phyloP scores from a whole-genome alignment of 1,284 basidiomycete genomes.

The Heterobasidion occidentale region DNA sequence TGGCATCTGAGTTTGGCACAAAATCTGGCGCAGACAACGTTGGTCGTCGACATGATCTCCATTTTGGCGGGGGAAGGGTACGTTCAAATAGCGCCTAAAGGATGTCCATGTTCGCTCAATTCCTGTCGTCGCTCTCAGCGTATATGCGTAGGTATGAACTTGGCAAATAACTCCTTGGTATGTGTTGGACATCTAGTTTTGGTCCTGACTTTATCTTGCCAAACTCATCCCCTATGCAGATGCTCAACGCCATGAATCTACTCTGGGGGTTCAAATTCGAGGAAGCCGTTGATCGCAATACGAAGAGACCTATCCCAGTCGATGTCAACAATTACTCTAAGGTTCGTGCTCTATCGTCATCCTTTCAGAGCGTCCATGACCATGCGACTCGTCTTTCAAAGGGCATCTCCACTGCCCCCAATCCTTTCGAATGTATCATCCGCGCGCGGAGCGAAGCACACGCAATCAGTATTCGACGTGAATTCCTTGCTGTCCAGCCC shows the following conservation, averaged over 20 bases:
- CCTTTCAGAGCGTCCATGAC: neutral
- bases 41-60: neutral
- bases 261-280: conserved; percentile 9
- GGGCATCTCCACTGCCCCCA: neutral
- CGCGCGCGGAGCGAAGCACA: neutral
- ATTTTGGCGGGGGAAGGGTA: neutral
- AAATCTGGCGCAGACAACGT: neutral
- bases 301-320: neutral
- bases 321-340: conserved; percentile 1
- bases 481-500: neutral
- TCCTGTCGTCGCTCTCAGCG: neutral
- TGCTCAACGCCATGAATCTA: conserved; percentile 7
- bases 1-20: neutral
- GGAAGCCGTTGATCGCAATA: conserved; percentile 1
- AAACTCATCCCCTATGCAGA: neutral
- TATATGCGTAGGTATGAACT: neutral
- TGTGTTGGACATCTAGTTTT: neutral
- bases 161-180: neutral
- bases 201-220: neutral
- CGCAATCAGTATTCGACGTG: neutral
- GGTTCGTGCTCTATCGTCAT: neutral
- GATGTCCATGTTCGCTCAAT: neutral
- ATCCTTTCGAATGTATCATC: neutral
- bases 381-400: neutral
- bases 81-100: neutral